Evolutionary conservation across 108 stramenopile genomes (phyloP).

Genomic region (Fragilaria crotonensis): DNA sequence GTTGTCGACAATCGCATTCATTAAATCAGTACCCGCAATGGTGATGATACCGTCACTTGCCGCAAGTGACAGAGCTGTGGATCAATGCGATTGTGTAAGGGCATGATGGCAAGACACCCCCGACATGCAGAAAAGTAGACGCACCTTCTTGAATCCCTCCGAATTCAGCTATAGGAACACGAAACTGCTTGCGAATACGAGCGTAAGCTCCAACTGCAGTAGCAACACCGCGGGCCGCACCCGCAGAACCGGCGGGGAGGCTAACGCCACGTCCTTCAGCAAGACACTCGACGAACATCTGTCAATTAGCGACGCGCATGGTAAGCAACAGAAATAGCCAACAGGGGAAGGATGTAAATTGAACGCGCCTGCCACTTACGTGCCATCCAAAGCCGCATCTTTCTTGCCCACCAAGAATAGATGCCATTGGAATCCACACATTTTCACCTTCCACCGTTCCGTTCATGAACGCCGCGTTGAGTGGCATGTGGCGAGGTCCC

Average conservation of each 20-base stretch:
- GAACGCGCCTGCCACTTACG: no score
- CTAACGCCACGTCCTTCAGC: constrained; percentile 96
- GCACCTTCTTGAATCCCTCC: constrained; percentile 96
- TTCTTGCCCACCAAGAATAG: constrained; percentile 94
- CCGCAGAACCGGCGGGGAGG: constrained; percentile 91
- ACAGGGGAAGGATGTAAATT: no score
- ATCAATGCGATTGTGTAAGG: not conserved
- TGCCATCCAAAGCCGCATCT: constrained; percentile 97
- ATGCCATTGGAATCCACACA: constrained; percentile 95
- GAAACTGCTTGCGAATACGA: constrained; percentile 95
- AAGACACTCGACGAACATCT: constrained; percentile 97
- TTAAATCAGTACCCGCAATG: constrained; percentile 88
- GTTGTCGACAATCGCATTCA: constrained; percentile 98
- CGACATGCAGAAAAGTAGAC: constrained; percentile 4
- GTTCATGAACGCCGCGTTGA: constrained; percentile 96
- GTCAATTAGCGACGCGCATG: not conserved
- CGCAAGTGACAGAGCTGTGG: constrained; percentile 72
- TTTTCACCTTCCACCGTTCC: constrained; percentile 97
- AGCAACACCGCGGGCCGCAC: constrained; percentile 78
- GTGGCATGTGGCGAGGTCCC: constrained; percentile 90
- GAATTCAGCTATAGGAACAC: constrained; percentile 97
- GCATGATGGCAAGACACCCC: not conserved
- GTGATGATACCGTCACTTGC: constrained; percentile 89
- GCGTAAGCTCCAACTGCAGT: constrained; percentile 92
- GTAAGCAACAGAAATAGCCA: no score